Evolutionary conservation across 2,329 filamentous ascomycete genomes (phyloP), one percentile per base, ranked within the genome.

Genomic region (Colletotrichum caudatum): DNA sequence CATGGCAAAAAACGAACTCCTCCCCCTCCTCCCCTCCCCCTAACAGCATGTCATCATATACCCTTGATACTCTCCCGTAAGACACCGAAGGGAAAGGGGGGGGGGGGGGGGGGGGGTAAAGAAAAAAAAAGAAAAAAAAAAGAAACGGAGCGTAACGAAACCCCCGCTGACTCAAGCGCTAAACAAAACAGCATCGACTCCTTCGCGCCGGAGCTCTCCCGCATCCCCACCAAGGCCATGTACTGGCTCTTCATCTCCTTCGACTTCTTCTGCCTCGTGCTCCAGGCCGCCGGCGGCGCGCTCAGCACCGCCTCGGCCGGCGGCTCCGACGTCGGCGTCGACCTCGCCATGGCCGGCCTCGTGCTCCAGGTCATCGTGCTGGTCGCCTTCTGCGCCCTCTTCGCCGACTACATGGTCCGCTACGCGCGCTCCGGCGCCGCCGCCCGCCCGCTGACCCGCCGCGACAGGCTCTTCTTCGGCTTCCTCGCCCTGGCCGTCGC

Each of bases 341-440:
- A 83, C 76, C 74, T 84, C 59, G 81, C 81, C 68, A 79, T 78
- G 14, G 85, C 84, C 1, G 89, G 89, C 18, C 85, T 91, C 26
- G 81, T 85, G n/a, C 83, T 90, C 66, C 89, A 91, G 75, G 85
- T 91, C 51, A 81, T 83, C 67, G 85, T 87, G 6, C 84, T 91
- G 66, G 81, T 84, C 41, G 69, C 86, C 66, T 91, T 91, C 77
- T 83, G 83, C 56, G 71, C 77, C 74, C 68, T 86, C 50, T 83
- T 88, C 4, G 78, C 76, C 26, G 85, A 87, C 71, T 89, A 88
- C 75, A 76, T 89, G 20, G 58, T 80, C 65, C 81, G 83, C 16
- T 84, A 83, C 73, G 73, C 73, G 5, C 71, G 73, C 0, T 69
- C 72, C 0, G 23, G 3, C 37, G 33, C 29, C 46, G 71, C 29